Evolutionary conservation across 73 alveolate species (phyloP), one percentile per base, ranked within the genome.

Genomic region (Symbiodinium pilosum): DNA sequence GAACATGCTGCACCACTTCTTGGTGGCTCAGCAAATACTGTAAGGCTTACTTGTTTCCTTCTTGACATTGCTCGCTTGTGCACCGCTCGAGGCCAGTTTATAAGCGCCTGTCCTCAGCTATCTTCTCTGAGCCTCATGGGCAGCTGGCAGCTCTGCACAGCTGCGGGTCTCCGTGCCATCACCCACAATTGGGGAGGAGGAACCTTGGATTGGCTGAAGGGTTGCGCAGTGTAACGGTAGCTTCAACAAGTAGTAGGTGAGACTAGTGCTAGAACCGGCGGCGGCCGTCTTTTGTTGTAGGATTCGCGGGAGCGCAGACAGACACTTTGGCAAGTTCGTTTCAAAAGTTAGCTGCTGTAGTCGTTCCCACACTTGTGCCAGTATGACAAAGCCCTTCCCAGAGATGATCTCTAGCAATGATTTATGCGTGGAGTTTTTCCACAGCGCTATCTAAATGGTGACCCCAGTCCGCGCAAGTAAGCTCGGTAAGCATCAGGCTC

Each of bases 101-200:
- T 91, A 39, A 52, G 59, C 36, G 81, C 18, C 1, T 91, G 97
- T 69, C 89, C 88, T 8, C 36, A 20, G 81, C 83, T 91, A 34
- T 36, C 87, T 12, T 9, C 89, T 26, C 88, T 91, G 81, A 91
- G 84, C 39, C 56, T 91, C 54, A 40, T 88, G 26, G 97, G 97
- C 40, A 69, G 41, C 68, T 86, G 97, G 34, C 44, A 69, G 81
- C 97, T 91, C n/a, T 89, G 95, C 87, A 89, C 87, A 14, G 97
- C 89, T 0, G 81, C 51, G 28, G 97, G 97, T 40, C 77, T 91
- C 32, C 83, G 88, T 2, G 77, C 39, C 21, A 40, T 91, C 54
- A 44, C 81, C 56, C 81, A 91, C 40, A 69, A 34, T 28, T 91
- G 97, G 97, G 97, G 41, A 69, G 69, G 18, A 24, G 54, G 85